Conservation (phyloP, 441 rosid species). For the Populus hybrid region DNA sequence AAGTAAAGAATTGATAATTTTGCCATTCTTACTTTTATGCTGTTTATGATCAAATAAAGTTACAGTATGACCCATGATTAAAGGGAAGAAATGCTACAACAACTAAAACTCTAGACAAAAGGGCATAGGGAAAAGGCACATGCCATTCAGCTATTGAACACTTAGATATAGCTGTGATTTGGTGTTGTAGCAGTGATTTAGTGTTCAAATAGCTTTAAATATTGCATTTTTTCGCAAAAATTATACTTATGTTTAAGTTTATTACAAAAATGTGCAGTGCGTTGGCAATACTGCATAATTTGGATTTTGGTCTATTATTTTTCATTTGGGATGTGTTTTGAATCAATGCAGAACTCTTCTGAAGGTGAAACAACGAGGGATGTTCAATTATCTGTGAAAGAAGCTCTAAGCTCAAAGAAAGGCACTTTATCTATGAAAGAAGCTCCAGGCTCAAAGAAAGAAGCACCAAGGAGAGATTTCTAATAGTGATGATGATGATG, state of each 20-base stretch:
- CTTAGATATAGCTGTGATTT: neutral
- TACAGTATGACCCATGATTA: neutral
- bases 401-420: conserved; percentile 60
- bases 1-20: conserved; percentile 49
- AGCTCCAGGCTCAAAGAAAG: conserved; percentile 14
- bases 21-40: conserved; percentile 8
- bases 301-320: neutral
- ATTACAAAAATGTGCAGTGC: neutral
- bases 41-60: conserved; percentile 2
- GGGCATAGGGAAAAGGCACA: neutral
- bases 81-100: neutral
- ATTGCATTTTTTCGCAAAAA: neutral
- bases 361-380: conserved; percentile 52
- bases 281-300: neutral
- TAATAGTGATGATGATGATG: conserved; percentile 35
- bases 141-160: neutral
- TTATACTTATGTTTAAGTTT: neutral
- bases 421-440: too few relatives aligned
- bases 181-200: too few relatives aligned
- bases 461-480: conserved; percentile 40
- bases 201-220: neutral
- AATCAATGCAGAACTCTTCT: conserved; percentile 46
- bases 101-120: neutral
- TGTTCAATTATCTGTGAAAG: conserved; percentile 64
- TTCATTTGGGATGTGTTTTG: conserved; percentile 12